Percentiles rank a stretch among this genome's conserved stretches.
Evolutionary conservation across 345 rosid genomes (phyloP).

Genomic region (Gossypium arboreum): DNA sequence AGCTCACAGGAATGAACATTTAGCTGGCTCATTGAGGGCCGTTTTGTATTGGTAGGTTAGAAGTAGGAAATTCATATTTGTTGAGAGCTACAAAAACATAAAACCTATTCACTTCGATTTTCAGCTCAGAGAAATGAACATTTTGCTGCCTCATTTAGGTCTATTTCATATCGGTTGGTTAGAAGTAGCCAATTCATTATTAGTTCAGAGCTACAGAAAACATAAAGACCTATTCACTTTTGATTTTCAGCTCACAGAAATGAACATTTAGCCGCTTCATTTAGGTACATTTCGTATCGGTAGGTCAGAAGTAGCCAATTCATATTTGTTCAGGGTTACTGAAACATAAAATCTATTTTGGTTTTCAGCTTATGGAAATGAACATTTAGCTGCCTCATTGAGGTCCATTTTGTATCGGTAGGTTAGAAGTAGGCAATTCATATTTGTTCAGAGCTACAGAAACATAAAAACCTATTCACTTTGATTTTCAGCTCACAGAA

Average conservation of each 20-base stretch:
- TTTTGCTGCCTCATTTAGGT: no score
- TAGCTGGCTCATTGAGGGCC: not conserved
- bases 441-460: slow-evolving; percentile 29
- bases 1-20: not conserved
- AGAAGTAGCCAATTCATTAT: not conserved
- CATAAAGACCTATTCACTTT: not conserved
- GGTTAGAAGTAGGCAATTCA: not conserved
- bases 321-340: slow-evolving; percentile 20
- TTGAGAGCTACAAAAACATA: not conserved
- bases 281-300: slow-evolving; percentile 38
- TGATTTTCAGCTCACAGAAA: not conserved
- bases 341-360: slow-evolving; percentile 31
- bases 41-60: not conserved
- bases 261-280: not conserved
- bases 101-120: no score
- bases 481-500: not conserved
- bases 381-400: slow-evolving; percentile 16
- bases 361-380: not conserved
- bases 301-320: not conserved
- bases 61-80: not conserved
- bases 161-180: not conserved
- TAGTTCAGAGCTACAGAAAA: slow-evolving; percentile 41
- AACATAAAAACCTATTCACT: slow-evolving; percentile 22
- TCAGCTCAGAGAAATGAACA: no score
- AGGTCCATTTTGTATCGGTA: slow-evolving; percentile 32